Evolutionary conservation across 805 yeast genomes (phyloP).

Genomic region (Pichia sporocuriosa): DNA sequence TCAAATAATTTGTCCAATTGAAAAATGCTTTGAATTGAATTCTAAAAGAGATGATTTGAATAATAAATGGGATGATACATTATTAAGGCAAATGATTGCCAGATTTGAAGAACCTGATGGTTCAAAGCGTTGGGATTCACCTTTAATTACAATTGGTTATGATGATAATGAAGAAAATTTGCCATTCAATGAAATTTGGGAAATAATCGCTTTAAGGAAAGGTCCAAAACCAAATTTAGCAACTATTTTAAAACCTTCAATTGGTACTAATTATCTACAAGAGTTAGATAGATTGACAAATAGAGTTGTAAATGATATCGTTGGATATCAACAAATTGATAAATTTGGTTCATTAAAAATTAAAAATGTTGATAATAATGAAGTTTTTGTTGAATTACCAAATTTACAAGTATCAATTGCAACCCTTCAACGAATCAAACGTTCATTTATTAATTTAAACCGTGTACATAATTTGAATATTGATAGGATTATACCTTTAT

Average conservation of each 20-base stretch:
- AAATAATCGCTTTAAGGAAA: constrained; percentile 50
- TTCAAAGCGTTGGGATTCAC: constrained; percentile 88
- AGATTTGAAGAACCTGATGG: constrained; percentile 92
- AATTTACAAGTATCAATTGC: constrained; percentile 53
- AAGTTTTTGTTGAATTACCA: constrained; percentile 54
- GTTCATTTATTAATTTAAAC: constrained; percentile 78
- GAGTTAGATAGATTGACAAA: constrained; percentile 70
- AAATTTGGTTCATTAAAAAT: constrained; percentile 39
- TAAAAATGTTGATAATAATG: constrained; percentile 31
- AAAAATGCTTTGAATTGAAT: constrained; percentile 59
- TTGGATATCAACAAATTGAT: constrained; percentile 54
- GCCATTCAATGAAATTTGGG: constrained; percentile 65
- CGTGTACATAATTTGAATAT: constrained; percentile 68
- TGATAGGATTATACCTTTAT: constrained; percentile 61
- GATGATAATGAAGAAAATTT: constrained; percentile 39
- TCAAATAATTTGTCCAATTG: constrained; percentile 61
- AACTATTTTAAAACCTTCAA: constrained; percentile 74
- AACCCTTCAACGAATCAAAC: constrained; percentile 73
- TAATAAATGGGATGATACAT: constrained; percentile 54
- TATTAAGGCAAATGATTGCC: constrained; percentile 65
- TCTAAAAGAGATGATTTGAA: constrained; percentile 22
- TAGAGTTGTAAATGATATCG: constrained; percentile 51
- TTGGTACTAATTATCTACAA: constrained; percentile 68
- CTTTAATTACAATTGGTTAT: constrained; percentile 64
- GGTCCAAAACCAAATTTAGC: constrained; percentile 79